These are phyloP conservation scores for Apostasia ramifera DNA, from an alignment of 106 monocot species.

Conservation along the genomic window DNA sequence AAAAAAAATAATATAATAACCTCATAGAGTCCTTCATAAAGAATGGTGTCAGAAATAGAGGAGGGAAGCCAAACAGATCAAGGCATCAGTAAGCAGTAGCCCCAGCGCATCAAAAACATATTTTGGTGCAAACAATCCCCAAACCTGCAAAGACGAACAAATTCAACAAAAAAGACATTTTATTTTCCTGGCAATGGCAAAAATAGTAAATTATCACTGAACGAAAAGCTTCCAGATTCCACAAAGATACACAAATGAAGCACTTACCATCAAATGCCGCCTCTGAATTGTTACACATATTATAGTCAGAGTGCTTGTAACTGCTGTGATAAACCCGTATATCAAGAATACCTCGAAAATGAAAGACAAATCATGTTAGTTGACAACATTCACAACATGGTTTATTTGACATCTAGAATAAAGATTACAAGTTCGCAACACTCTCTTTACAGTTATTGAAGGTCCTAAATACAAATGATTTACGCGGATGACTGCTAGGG, in stretches of 20 bases:
- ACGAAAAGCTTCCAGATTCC: not conserved
- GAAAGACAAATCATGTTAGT: not conserved
- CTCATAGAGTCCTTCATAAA: too few species aligned
- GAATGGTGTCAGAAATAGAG: slow-evolving; percentile 31
- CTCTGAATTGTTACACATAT: slow-evolving; percentile 86
- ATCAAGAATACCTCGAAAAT: slow-evolving; percentile 53
- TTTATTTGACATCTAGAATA: too few species aligned
- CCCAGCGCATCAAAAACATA: slow-evolving; percentile 72
- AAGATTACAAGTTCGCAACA: too few species aligned
- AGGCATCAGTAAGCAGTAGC: slow-evolving; percentile 41
- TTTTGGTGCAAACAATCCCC: slow-evolving; percentile 83
- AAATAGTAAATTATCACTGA: too few species aligned
- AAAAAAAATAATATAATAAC: too few species aligned
- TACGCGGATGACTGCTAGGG: too few species aligned
- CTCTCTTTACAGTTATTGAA: too few species aligned
- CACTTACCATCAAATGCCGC: slow-evolving; percentile 81
- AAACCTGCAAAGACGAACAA: slow-evolving; percentile 43
- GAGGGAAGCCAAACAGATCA: slow-evolving; percentile 46
- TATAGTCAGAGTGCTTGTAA: slow-evolving; percentile 59
- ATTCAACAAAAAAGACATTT: not conserved
- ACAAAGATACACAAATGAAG: not conserved
- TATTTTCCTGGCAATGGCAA: not conserved
- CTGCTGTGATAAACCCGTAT: slow-evolving; percentile 70
- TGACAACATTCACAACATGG: too few species aligned
- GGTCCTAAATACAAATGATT: too few species aligned